Conservation (phyloP, 805 yeast genomes). For the Teunomyces stri region DNA sequence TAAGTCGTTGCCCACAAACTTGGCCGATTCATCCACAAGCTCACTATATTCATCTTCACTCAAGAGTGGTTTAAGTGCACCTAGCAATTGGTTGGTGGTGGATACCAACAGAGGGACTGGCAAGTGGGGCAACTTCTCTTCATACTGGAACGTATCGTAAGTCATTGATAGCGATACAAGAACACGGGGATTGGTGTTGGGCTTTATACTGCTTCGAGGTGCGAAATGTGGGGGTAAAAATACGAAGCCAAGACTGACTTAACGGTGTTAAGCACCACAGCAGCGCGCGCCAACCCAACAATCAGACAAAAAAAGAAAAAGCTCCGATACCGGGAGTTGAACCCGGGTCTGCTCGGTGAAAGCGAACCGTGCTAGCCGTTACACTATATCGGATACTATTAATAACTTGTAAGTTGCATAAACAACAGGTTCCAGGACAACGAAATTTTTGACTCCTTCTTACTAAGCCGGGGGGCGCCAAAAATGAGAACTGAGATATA, state of each 20-base stretch:
- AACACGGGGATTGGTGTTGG: background rate
- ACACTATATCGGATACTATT: constrained; percentile 13
- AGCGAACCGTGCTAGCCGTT: constrained; percentile 68
- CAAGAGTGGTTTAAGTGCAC: constrained; percentile 59
- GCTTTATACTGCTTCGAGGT: background rate
- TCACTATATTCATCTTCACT: constrained; percentile 49
- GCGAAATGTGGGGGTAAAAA: constrained; percentile 5
- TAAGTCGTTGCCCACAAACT: constrained; percentile 43
- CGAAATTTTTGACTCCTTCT: too few species aligned
- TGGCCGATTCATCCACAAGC: constrained; percentile 42
- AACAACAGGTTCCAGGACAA: too few species aligned
- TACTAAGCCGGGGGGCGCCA: background rate
- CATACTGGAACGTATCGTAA: constrained; percentile 36
- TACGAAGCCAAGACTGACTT: background rate
- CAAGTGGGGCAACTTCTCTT: constrained; percentile 48
- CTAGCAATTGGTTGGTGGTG: constrained; percentile 52
- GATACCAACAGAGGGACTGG: constrained; percentile 59
- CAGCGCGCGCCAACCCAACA: background rate
- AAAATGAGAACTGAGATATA: background rate
- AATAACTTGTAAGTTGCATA: too few species aligned
- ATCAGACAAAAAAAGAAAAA: constrained; percentile 1
- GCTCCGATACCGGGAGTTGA: constrained; percentile 85
- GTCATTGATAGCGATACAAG: constrained; percentile 5
- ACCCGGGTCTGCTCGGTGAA: constrained; percentile 85
- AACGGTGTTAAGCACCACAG: background rate